Evolutionary conservation across 257 asterid genomes (phyloP).

Genomic region (Leonotis leonurus): DNA sequence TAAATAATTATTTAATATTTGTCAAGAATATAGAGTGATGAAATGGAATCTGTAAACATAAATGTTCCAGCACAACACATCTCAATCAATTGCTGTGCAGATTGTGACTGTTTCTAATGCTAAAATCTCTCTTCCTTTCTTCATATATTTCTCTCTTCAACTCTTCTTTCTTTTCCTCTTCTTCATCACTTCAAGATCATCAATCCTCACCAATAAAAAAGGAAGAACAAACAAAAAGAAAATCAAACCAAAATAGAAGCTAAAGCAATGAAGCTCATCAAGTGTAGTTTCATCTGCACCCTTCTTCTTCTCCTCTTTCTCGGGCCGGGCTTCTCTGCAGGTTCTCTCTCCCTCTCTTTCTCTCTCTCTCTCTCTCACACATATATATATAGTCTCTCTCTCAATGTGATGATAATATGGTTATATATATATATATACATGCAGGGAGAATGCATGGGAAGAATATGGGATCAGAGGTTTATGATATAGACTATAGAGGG

Average conservation of each 20-base stretch:
- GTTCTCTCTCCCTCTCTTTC: slow-evolving; percentile 12
- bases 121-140: too few species aligned
- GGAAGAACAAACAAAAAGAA: too few species aligned
- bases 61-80: slow-evolving; percentile 46
- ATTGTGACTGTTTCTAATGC: slow-evolving; percentile 41
- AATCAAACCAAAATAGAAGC: not conserved
- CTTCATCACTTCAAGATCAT: slow-evolving; percentile 7
- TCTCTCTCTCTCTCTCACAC: too few species aligned
- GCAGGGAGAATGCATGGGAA: slow-evolving; percentile 30
- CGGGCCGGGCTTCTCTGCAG: slow-evolving; percentile 29
- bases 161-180: too few species aligned
- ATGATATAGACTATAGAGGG: slow-evolving; percentile 47
- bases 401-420: too few species aligned
- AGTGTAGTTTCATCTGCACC: slow-evolving; percentile 9
- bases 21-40: too few species aligned
- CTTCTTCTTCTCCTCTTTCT: slow-evolving; percentile 30
- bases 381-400: too few species aligned
- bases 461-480: slow-evolving; percentile 28
- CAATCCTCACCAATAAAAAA: too few species aligned
- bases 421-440: too few species aligned
- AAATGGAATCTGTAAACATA: slow-evolving; percentile 12
- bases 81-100: slow-evolving; percentile 56
- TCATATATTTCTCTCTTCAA: slow-evolving; percentile 15
- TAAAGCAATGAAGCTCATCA: slow-evolving; percentile 27
- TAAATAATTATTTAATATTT: too few species aligned